Evolutionary conservation across 495 filamentous ascomycete genomes (phyloP).

Genomic region (Tuber melanosporum): DNA sequence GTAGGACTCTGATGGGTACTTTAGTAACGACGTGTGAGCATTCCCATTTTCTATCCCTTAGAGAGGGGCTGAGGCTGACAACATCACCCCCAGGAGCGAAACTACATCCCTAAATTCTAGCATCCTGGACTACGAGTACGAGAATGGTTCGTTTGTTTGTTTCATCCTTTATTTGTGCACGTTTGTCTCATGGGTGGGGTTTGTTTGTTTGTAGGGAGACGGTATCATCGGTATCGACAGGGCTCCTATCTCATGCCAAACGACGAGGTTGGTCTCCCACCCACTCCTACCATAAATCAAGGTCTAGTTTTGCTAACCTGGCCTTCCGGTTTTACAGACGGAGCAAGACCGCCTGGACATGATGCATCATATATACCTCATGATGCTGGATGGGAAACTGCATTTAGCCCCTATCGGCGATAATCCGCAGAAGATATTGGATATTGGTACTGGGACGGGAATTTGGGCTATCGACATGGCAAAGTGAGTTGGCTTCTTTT

Average conservation of each 20-base stretch:
- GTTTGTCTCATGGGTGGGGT: background rate
- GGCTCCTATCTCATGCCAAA: conserved; percentile 33
- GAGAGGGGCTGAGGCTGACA: background rate
- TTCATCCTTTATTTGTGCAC: background rate
- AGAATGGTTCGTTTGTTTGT: conserved; percentile 25
- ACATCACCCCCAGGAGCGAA: conserved; percentile 10
- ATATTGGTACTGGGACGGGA: conserved; percentile 60
- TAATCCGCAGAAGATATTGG: conserved; percentile 47
- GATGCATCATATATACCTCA: conserved; percentile 55
- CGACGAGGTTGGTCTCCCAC: conserved; percentile 24
- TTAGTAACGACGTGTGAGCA: conserved; percentile 23
- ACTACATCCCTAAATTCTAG: conserved; percentile 31
- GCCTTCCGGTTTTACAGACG: conserved; percentile 12
- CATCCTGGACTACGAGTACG: conserved; percentile 30
- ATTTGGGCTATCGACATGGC: conserved; percentile 57
- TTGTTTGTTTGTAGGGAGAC: conserved; percentile 12
- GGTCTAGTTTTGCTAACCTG: background rate
- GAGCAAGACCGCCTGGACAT: conserved; percentile 51
- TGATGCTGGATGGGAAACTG: conserved; percentile 52
- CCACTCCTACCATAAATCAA: background rate
- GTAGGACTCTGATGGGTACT: conserved; percentile 17
- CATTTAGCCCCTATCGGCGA: conserved; percentile 50
- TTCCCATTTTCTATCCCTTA: background rate
- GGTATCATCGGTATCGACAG: conserved; percentile 36
- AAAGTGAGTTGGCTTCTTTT: conserved; percentile 11